Conservation (phyloP, 257 asterid species). For the Gynochthodes officinalis region DNA sequence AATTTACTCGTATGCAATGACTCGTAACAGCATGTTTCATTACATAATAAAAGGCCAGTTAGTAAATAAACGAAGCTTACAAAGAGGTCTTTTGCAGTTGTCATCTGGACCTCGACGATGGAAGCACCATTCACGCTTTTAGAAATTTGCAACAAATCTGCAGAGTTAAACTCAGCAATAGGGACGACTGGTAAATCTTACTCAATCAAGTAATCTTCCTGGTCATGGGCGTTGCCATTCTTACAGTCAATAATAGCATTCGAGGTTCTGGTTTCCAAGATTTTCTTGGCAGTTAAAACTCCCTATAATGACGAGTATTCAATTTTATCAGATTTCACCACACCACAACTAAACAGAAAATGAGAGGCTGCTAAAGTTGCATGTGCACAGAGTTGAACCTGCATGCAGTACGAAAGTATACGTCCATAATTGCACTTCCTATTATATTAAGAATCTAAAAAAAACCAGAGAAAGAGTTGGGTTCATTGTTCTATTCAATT, state of each 20-base stretch:
- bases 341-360: constrained; percentile 47
- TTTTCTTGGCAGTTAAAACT: constrained; percentile 60
- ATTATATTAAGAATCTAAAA: not conserved
- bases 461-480: not conserved
- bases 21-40: no score
- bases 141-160: constrained; percentile 42
- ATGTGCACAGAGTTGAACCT: constrained; percentile 88
- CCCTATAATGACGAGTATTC: constrained; percentile 77
- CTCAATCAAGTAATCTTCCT: constrained; percentile 51
- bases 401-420: constrained; percentile 18
- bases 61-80: constrained; percentile 36
- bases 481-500: not conserved
- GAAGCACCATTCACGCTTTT: constrained; percentile 63
- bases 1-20: no score
- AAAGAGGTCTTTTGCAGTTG: constrained; percentile 50
- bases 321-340: constrained; percentile 47
- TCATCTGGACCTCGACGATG: constrained; percentile 51
- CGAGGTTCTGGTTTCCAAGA: constrained; percentile 21
- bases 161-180: constrained; percentile 27
- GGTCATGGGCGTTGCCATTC: constrained; percentile 30
- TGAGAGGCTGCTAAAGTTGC: constrained; percentile 87
- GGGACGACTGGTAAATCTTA: constrained; percentile 72
- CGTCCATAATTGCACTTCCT: not conserved
- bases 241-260: constrained; percentile 16
- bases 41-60: not conserved